Evolutionary conservation across 1,139 yeast genomes (phyloP).

Genomic region (Taphrina communis): DNA sequence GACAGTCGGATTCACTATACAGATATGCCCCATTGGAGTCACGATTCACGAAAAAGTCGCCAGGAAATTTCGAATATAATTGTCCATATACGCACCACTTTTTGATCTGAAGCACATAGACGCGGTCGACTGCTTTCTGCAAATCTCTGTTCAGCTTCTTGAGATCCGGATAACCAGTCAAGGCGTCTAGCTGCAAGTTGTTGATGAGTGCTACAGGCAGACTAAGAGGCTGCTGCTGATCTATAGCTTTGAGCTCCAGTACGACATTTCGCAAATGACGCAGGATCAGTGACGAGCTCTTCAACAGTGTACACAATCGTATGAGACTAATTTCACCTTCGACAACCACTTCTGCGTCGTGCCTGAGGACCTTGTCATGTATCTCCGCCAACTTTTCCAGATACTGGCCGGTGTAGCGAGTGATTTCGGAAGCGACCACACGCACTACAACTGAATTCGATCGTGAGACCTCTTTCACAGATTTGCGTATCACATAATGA

Average conservation of each 20-base stretch:
- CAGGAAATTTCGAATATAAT: background rate
- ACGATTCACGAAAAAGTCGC: slow-evolving; percentile 14
- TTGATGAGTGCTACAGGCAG: background rate
- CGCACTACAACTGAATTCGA: slow-evolving; percentile 1
- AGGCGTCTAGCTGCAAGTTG: background rate
- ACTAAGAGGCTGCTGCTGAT: background rate
- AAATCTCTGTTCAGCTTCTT: background rate
- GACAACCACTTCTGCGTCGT: slow-evolving; percentile 2
- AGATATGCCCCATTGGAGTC: background rate
- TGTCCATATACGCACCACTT: slow-evolving; percentile 16
- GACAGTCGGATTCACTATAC: background rate
- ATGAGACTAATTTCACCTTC: slow-evolving; percentile 11
- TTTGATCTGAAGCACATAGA: background rate
- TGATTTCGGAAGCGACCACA: slow-evolving; percentile 2
- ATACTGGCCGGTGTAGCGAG: background rate
- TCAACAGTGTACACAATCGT: background rate
- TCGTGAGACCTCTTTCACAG: background rate
- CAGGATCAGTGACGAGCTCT: background rate
- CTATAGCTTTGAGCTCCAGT: slow-evolving; percentile 9
- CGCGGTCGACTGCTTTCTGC: background rate
- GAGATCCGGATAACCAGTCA: slow-evolving; percentile 7
- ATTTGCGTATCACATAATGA: background rate
- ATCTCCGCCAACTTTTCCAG: background rate
- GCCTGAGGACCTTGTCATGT: background rate
- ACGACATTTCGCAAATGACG: slow-evolving; percentile 1